A percentile compares a stretch with the other conserved stretches of the same genome.
Conservation (phyloP, 768 basidiomycete species). For the Pleurotus salmoneostramineus region DNA sequence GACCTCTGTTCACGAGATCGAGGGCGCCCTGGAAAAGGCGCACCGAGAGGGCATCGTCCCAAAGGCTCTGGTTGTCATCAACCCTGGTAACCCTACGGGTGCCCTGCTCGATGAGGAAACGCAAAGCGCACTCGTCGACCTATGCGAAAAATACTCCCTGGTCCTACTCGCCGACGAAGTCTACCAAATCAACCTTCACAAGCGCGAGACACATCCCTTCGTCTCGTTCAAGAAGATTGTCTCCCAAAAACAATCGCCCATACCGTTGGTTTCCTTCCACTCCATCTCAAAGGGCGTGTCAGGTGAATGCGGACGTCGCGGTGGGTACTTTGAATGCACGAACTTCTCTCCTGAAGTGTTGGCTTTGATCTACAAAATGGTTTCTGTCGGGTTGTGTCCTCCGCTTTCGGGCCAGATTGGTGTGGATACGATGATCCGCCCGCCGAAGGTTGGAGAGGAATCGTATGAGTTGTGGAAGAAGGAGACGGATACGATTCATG, state of each 20-base stretch:
- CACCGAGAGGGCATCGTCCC: conserved; percentile 55
- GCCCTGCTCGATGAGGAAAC: conserved; percentile 69
- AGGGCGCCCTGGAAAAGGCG: conserved; percentile 63
- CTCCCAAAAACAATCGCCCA: conserved; percentile 55
- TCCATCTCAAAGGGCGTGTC: conserved; percentile 95
- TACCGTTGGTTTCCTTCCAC: conserved; percentile 93
- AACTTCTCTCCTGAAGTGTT: conserved; percentile 77
- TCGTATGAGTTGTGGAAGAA: conserved; percentile 78
- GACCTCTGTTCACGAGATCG: conserved; percentile 67
- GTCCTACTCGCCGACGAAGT: conserved; percentile 97
- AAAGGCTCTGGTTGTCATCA: conserved; percentile 94
- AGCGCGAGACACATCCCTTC: conserved; percentile 65
- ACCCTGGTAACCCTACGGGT: conserved; percentile 98
- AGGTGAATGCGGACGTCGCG: conserved; percentile 96
- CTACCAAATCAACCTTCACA: conserved; percentile 94
- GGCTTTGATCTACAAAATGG: conserved; percentile 95
- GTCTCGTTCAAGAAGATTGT: conserved; percentile 92
- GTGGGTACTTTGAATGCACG: conserved; percentile 92
- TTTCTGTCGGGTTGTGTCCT: conserved; percentile 85
- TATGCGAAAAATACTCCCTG: conserved; percentile 83
- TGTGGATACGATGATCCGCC: conserved; percentile 91
- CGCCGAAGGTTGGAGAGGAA: conserved; percentile 71
- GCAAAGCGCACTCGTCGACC: conserved; percentile 69
- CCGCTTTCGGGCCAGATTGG: conserved; percentile 90
- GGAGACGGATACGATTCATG: conserved; percentile 81